Percentiles rank a stretch among this genome's conserved stretches.
These are phyloP conservation scores for Phylloporus arenicola DNA, from an alignment of 768 basidiomycete species.

Conservation along the genomic window DNA sequence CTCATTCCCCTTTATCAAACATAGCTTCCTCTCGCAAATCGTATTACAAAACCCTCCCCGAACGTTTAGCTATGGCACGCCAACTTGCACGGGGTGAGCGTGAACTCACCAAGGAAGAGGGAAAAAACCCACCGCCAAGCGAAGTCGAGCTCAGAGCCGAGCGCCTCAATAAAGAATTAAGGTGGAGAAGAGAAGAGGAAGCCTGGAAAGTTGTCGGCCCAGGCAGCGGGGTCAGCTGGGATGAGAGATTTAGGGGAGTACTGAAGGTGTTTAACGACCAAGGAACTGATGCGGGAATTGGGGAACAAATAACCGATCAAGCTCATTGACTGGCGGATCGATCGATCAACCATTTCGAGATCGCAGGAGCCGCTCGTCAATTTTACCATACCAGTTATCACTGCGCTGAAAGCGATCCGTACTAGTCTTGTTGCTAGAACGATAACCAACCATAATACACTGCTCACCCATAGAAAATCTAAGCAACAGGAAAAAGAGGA, in stretches of 20 bases:
- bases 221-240: slow-evolving; percentile 65
- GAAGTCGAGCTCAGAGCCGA: slow-evolving; percentile 88
- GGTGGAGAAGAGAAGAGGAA: slow-evolving; percentile 74
- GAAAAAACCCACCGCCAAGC: slow-evolving; percentile 69
- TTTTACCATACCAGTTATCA: not conserved
- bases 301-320: not conserved
- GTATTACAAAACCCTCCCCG: slow-evolving; percentile 70
- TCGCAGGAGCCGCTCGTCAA: not conserved
- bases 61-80: slow-evolving; percentile 65
- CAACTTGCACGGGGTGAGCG: slow-evolving; percentile 68
- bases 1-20: slow-evolving; percentile 52
- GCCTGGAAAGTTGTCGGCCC: slow-evolving; percentile 78
- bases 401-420: not conserved
- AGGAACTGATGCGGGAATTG: slow-evolving; percentile 6
- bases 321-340: not conserved
- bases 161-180: slow-evolving; percentile 80
- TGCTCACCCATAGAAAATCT: not conserved
- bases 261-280: slow-evolving; percentile 57
- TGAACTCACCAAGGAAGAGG: slow-evolving; percentile 84
- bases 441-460: not conserved
- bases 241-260: slow-evolving; percentile 58
- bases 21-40: slow-evolving; percentile 65
- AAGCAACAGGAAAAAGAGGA: not conserved
- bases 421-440: not conserved
- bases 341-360: not conserved